A percentile compares a stretch with the other conserved stretches of the same genome.
Evolutionary conservation across 257 asterid species (phyloP).

Genomic region (Jacaranda copaia): DNA sequence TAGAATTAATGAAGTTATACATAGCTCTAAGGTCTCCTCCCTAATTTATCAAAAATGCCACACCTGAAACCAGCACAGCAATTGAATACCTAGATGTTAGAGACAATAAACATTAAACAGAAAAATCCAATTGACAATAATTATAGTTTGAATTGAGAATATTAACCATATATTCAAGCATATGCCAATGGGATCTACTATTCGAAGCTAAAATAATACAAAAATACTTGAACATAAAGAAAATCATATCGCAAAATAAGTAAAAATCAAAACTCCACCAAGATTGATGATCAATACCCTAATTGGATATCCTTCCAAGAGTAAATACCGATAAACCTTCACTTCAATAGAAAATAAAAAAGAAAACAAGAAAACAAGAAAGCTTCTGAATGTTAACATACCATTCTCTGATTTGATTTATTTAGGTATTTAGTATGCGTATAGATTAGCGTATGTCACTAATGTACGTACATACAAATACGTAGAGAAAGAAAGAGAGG

Average conservation of each 20-base stretch:
- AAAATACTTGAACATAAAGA: not conserved
- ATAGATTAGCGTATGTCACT: not conserved
- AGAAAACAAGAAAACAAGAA: not conserved
- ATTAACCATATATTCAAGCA: constrained; percentile 18
- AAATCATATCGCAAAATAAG: not conserved
- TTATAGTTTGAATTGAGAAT: constrained; percentile 5
- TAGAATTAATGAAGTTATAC: constrained; percentile 39
- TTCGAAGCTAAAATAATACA: not conserved
- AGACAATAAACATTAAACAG: not conserved
- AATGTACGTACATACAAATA: not conserved
- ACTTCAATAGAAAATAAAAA: not conserved
- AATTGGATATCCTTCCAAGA: constrained; percentile 6
- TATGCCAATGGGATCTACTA: not conserved
- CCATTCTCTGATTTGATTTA: not conserved
- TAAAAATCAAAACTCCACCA: not conserved
- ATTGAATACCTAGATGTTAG: constrained; percentile 16
- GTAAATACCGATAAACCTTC: not conserved
- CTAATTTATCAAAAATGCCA: constrained; percentile 11
- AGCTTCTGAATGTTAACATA: not conserved
- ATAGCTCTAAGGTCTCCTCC: constrained; percentile 40
- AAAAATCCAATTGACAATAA: not conserved
- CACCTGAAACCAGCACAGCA: constrained; percentile 35
- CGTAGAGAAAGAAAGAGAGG: not conserved
- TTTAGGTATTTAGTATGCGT: not conserved
- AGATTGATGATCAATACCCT: constrained; percentile 21